Evolutionary conservation across 129 eudicot genomes (phyloP).

Genomic region (Escallonia herrerae): DNA sequence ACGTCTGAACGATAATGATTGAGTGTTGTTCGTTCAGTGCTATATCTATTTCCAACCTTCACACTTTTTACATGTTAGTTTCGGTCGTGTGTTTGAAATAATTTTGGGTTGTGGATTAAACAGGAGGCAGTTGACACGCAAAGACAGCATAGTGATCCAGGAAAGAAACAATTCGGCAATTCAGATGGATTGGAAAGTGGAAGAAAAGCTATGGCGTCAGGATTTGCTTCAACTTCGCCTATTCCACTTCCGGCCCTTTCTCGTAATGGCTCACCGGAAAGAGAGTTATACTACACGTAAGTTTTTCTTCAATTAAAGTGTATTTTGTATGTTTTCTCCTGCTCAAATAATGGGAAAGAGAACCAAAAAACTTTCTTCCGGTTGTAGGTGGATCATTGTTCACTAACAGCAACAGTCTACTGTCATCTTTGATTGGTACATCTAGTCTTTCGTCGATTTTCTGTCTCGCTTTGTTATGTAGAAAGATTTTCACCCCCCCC

Average conservation of each 20-base stretch:
- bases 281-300: conserved; percentile 57
- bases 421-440: neutral
- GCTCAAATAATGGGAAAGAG: neutral
- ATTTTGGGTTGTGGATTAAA: conserved; percentile 12
- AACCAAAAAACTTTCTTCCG: no score
- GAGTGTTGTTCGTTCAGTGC: neutral
- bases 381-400: no score
- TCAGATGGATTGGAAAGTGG: conserved; percentile 13
- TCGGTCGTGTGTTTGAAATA: no score
- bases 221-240: conserved; percentile 41
- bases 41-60: neutral
- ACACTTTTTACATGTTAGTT: no score
- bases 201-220: conserved; percentile 19
- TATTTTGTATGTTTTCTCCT: neutral
- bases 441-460: neutral
- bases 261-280: conserved; percentile 21
- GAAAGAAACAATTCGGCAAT: conserved; percentile 12
- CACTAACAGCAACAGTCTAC: no score
- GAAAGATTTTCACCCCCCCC: no score
- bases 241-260: conserved; percentile 37
- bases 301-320: conserved; percentile 6
- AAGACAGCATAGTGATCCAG: conserved; percentile 15
- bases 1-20: neutral
- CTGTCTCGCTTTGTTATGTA: no score
- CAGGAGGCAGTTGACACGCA: conserved; percentile 24